Evolutionary conservation across 2,329 filamentous ascomycete species (phyloP), one percentile per base, ranked within the genome.

Genomic region (Fusarium mexicanum): DNA sequence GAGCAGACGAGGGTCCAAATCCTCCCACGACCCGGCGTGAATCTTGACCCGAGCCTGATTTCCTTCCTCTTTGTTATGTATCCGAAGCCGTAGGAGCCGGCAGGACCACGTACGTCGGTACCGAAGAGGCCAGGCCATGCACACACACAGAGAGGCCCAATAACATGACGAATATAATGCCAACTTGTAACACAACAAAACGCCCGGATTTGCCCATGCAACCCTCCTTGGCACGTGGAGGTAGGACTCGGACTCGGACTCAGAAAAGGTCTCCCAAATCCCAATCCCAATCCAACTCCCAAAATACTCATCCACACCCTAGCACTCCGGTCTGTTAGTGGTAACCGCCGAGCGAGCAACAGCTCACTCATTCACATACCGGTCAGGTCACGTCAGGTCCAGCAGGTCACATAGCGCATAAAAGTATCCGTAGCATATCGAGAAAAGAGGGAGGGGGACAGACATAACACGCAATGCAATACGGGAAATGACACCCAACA

Each of bases 171-270:
- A 38, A 26, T 66, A 46, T 53, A 29, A 37, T 46, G 26, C 41
- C 41, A 47, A 59, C 51, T 55, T 37, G 67, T 64, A 69, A 47
- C 66, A 65, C 66, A 53, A 24, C 63, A 37, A 66, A 37, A 38
- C 65, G 46, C 64, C 48, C 48, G 47, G 41, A 18, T 50, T 67
- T 43, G 37, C n/a, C 61, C 67, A 71, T 70, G 67, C 53, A 70
- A 60, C 60, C 66, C 66, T 50, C 66, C 60, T 58, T 59, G 54
- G 67, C 67, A 70, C 67, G 53, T 70, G 66, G 60, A 53, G 37
- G 67, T 64, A 64, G 46, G 61, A 62, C 44, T 59, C 31, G 55
- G 55, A 48, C 55, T 59, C 55, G 41, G 55, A 26, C 55, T 35
- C 55, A 59, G 31, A 37, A 40, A 47, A 64, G 31, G 40, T 29